These are phyloP conservation scores for Pleoardoris graminearum DNA, from an alignment of 2,329 filamentous ascomycete species.

Conservation along the genomic window DNA sequence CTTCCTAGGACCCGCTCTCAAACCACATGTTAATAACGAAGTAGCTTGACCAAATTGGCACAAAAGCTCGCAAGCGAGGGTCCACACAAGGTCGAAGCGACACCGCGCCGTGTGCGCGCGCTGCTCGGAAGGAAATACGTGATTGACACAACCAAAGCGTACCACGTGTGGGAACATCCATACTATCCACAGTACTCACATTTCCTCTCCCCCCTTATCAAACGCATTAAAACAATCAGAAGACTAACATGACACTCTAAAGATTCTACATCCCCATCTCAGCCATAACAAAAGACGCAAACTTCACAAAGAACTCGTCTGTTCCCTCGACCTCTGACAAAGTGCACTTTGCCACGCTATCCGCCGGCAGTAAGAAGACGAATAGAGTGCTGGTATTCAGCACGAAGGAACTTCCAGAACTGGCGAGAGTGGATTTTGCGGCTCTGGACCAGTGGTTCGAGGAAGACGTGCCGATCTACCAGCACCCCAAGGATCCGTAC, in stretches of 20 bases:
- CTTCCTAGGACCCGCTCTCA: too few species aligned
- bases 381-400: slow-evolving; percentile 35
- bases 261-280: slow-evolving; percentile 37
- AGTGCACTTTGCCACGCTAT: slow-evolving; percentile 28
- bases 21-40: neutral
- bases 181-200: slow-evolving; percentile 40
- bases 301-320: slow-evolving; percentile 14
- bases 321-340: slow-evolving; percentile 24
- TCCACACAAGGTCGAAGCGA: slow-evolving; percentile 35
- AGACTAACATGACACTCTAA: neutral
- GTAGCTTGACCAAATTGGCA: slow-evolving; percentile 47
- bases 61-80: slow-evolving; percentile 47
- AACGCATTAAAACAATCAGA: neutral
- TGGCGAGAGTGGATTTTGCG: slow-evolving; percentile 39
- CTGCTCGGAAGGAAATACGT: slow-evolving; percentile 38
- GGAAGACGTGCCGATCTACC: slow-evolving; percentile 62
- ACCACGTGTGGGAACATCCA: slow-evolving; percentile 44
- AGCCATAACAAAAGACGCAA: slow-evolving; percentile 24
- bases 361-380: slow-evolving; percentile 20
- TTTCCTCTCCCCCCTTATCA: neutral
- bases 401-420: slow-evolving; percentile 22
- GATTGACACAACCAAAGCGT: slow-evolving; percentile 39
- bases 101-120: slow-evolving; percentile 38
- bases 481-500: slow-evolving; percentile 70
- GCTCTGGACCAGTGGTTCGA: slow-evolving; percentile 56